phyloP scores from a whole-genome alignment of 2,329 filamentous ascomycete species.

The Fonsecaea pugnacius region DNA sequence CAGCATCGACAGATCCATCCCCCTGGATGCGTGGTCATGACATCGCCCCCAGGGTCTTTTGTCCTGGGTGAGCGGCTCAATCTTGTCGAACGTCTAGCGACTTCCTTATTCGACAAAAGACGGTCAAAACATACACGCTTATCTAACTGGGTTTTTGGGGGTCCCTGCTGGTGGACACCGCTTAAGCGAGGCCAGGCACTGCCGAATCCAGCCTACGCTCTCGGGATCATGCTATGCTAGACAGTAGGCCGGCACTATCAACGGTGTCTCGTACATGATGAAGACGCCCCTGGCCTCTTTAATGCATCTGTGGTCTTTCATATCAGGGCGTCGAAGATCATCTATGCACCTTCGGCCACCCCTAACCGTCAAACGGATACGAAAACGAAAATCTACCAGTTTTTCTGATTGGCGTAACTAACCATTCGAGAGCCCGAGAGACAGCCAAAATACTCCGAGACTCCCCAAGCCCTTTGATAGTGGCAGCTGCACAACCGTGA shows the following conservation, averaged over 20 bases:
- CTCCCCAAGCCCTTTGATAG: not conserved
- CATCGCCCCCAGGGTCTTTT: not conserved
- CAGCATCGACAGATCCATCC: not conserved
- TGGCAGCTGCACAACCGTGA: not conserved
- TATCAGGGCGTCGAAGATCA: slow-evolving; percentile 4
- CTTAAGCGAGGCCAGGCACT: not conserved
- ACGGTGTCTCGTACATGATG: not conserved
- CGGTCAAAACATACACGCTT: not conserved
- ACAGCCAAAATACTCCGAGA: not conserved
- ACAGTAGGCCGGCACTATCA: not conserved
- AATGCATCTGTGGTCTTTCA: not conserved
- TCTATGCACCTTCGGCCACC: not conserved
- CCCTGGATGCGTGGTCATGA: not conserved
- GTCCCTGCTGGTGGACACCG: not conserved
- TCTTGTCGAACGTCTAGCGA: not conserved
- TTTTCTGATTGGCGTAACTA: not conserved
- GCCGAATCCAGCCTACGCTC: not conserved
- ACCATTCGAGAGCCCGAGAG: not conserved
- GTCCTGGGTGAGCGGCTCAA: not conserved
- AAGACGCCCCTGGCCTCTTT: not conserved
- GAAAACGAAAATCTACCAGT: not conserved
- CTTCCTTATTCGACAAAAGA: not conserved
- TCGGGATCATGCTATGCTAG: not conserved
- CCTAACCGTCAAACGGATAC: not conserved
- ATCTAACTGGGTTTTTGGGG: not conserved